phyloP scores from a whole-genome alignment of 139 green algal species.

The Pycnococcus provasolii region DNA sequence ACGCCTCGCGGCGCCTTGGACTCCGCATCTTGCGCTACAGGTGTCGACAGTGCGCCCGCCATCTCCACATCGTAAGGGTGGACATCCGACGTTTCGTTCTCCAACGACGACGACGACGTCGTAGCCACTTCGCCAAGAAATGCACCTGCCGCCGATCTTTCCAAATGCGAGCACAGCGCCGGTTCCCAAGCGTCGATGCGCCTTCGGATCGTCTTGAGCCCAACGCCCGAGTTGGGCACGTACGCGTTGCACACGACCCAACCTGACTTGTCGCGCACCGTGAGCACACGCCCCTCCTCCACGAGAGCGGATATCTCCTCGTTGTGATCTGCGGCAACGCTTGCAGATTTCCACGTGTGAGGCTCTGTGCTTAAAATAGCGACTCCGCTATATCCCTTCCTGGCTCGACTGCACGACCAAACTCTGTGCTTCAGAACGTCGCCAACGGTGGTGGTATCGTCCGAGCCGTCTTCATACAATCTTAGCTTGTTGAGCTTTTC shows the following conservation, averaged over 20 bases:
- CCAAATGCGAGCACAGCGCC: not conserved
- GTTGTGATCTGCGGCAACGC: not conserved
- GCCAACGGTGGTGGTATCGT: not conserved
- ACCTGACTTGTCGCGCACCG: not conserved
- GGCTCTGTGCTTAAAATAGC: slow-evolving; percentile 3
- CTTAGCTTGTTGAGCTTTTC: not conserved
- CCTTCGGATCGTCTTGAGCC: slow-evolving; percentile 2
- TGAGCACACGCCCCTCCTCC: slow-evolving; percentile 8
- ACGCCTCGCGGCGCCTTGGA: not conserved
- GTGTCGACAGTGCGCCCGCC: too few relatives aligned
- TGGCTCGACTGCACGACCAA: not conserved
- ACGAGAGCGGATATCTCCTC: slow-evolving; percentile 3
- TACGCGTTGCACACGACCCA: slow-evolving; percentile 11
- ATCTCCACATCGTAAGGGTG: not conserved
- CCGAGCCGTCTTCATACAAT: not conserved
- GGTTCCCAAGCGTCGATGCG: slow-evolving; percentile 15
- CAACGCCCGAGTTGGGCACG: slow-evolving; percentile 14
- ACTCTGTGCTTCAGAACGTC: too few relatives aligned
- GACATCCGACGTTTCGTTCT: not conserved
- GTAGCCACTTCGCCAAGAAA: too few relatives aligned
- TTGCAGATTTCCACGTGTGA: too few relatives aligned
- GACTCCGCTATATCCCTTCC: slow-evolving; percentile 18
- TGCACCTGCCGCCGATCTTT: too few relatives aligned
- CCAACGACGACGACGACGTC: not conserved
- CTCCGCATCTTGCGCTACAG: too few relatives aligned